Conservation (phyloP, 2,329 filamentous ascomycete species). For the Cercospora brassicicola region DNA sequence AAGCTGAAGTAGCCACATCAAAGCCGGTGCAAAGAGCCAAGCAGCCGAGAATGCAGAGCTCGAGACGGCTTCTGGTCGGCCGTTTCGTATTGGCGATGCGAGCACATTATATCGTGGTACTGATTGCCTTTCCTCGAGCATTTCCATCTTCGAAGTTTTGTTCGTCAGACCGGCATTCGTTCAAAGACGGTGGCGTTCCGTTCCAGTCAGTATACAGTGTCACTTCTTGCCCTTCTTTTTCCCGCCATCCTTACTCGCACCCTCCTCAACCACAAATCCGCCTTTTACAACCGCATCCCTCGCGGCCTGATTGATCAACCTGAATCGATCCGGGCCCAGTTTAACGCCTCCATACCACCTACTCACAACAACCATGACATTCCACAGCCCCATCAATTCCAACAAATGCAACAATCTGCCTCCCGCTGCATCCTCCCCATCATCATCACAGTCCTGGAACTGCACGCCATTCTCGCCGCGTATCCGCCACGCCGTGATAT, state of each 20-base stretch:
- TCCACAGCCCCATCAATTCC: conserved; percentile 93
- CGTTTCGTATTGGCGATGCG: background rate
- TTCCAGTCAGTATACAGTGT: background rate
- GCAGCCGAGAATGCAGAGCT: background rate
- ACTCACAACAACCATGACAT: conserved; percentile 87
- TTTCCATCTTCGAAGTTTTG: background rate
- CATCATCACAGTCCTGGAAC: conserved; percentile 94
- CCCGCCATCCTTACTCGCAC: conserved; percentile 34
- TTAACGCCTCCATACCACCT: conserved; percentile 94
- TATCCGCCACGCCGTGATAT: conserved; percentile 93
- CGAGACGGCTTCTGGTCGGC: background rate
- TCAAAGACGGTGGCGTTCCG: background rate
- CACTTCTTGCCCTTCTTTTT: conserved; percentile 32
- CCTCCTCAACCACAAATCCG: conserved; percentile 62
- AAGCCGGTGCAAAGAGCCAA: background rate
- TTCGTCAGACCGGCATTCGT: background rate
- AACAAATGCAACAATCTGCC: conserved; percentile 81
- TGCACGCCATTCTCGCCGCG: conserved; percentile 51
- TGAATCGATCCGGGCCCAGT: conserved; percentile 84
- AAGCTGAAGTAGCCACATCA: background rate
- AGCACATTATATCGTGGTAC: background rate
- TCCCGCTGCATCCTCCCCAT: conserved; percentile 91
- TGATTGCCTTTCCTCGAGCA: background rate
- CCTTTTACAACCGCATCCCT: conserved; percentile 80
- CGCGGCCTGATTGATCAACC: conserved; percentile 82